Conservation (phyloP, 2,329 filamentous ascomycete genomes). For the Penicillium sp. region DNA sequence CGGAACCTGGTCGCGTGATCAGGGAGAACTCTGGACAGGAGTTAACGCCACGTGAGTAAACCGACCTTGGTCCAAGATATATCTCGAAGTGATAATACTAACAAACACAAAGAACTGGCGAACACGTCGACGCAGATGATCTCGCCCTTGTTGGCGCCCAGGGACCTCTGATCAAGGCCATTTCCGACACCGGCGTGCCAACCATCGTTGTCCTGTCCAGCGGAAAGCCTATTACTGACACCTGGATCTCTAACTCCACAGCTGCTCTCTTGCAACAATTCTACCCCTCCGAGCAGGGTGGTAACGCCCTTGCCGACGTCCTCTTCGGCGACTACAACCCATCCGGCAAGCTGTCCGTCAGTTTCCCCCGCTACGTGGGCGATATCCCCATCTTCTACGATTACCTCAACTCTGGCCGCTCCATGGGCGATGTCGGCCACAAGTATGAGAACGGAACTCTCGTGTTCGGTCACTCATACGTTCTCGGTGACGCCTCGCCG, state of each 20-base stretch:
- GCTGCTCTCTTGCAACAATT: slow-evolving; percentile 70
- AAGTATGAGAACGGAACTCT: slow-evolving; percentile 59
- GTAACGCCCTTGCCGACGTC: slow-evolving; percentile 64
- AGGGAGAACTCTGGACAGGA: slow-evolving; percentile 66
- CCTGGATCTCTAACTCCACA: slow-evolving; percentile 66
- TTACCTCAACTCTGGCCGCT: slow-evolving; percentile 65
- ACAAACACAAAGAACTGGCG: slow-evolving; percentile 53
- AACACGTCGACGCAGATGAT: slow-evolving; percentile 65
- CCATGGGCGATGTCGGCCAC: slow-evolving; percentile 53
- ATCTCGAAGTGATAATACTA: not conserved
- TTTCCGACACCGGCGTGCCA: slow-evolving; percentile 65
- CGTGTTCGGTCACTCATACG: slow-evolving; percentile 64
- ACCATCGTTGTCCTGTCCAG: slow-evolving; percentile 67
- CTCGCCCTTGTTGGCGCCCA: slow-evolving; percentile 70
- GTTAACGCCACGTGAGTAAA: slow-evolving; percentile 61
- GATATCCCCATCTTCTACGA: slow-evolving; percentile 70
- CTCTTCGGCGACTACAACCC: slow-evolving; percentile 65
- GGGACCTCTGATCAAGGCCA: slow-evolving; percentile 62
- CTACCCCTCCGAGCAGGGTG: slow-evolving; percentile 69
- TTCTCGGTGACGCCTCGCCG: slow-evolving; percentile 58
- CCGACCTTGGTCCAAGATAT: not conserved
- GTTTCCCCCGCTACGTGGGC: slow-evolving; percentile 66
- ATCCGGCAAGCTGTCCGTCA: slow-evolving; percentile 64
- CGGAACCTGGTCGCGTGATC: slow-evolving; percentile 73
- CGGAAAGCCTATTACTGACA: slow-evolving; percentile 70